Base-by-base conservation (phyloP, 768 basidiomycete genomes). In the Phaffia tasmanica region DNA sequence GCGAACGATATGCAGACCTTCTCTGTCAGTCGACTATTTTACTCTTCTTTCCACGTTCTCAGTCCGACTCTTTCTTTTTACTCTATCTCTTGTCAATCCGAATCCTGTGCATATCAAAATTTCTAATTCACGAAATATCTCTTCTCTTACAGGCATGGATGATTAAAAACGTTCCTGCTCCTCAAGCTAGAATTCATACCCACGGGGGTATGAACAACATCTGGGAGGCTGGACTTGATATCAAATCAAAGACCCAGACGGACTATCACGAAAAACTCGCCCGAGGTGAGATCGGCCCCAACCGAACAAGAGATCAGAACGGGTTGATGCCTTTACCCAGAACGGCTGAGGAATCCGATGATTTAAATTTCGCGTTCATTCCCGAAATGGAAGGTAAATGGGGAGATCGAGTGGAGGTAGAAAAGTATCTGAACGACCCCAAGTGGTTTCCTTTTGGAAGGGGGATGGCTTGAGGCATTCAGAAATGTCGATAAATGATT, bases 361-460 rank as follows among this genome's bases (percentile, higher is more conserved):
- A 49, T 30, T 25, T 55, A 25, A 29, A 47, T 4, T 64, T 48
- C 16, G 46, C 42, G 3, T 64, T 29, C 21, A 27, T 56, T 0
- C 25, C 14, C 21, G 54, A 56, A 42, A 64, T 64, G 63, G 63
- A 64, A 30, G 63, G 63, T 18, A 42, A 56, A 19, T 64, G 63
- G 63, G 63, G 29, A 14, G 54, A 64, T 25, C 25, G 25, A 16
- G 54, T 47, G 35, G 51, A 46, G 42, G 63, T 64, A 15, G 27
- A 42, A 56, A 51, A 21, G 25, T 64, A 46, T n/a, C 42, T 64
- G 7, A 55, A 30, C 23, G 27, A 62, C 49, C 46, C 46, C 1
- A 51, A 23, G 48, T 19, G 46, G 21, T 62, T 62, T 32, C 61
- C 61, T 16, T 19, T 27, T 15, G 61, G 61, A 25, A 16, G 29